A percentile compares a stretch with the other conserved stretches of the same genome.
Evolutionary conservation across 768 basidiomycete genomes (phyloP).

Genomic region (Boletus rufocinnamomeus): DNA sequence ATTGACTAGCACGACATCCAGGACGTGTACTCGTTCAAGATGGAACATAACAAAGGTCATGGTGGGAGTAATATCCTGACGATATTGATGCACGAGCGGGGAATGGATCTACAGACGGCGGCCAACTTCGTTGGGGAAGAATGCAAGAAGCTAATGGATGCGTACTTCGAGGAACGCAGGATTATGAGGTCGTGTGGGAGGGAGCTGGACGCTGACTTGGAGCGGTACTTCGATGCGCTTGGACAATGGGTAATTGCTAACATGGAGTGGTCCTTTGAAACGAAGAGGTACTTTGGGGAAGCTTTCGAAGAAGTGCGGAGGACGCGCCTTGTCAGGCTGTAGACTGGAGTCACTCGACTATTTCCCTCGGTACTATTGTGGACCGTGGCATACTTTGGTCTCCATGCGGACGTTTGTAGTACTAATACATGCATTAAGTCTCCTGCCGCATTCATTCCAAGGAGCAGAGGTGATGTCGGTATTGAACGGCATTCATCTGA

Average conservation of each 20-base stretch:
- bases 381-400: not conserved
- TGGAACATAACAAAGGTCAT: conserved; percentile 68
- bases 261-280: conserved; percentile 71
- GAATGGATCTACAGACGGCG: conserved; percentile 57
- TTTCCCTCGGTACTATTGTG: conserved; percentile 2
- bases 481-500: conserved; percentile 8
- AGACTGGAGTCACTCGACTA: not conserved
- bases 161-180: conserved; percentile 47
- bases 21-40: conserved; percentile 75
- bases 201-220: conserved; percentile 51
- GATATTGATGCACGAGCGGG: conserved; percentile 60
- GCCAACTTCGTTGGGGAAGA: conserved; percentile 56
- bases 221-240: conserved; percentile 54
- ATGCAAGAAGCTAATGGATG: conserved; percentile 51
- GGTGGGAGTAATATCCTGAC: conserved; percentile 69
- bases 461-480: conserved; percentile 3
- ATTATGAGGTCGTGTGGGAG: conserved; percentile 51
- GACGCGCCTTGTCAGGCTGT: conserved; percentile 39
- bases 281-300: conserved; percentile 65
- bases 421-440: conserved; percentile 18
- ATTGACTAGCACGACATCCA: conserved; percentile 27
- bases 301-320: conserved; percentile 52
- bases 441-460: conserved; percentile 6
- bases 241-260: conserved; percentile 66
- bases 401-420: conserved; percentile 6